phyloP scores from a whole-genome alignment of 2,329 filamentous ascomycete species.

The Pseudogymnoascus sp. region DNA sequence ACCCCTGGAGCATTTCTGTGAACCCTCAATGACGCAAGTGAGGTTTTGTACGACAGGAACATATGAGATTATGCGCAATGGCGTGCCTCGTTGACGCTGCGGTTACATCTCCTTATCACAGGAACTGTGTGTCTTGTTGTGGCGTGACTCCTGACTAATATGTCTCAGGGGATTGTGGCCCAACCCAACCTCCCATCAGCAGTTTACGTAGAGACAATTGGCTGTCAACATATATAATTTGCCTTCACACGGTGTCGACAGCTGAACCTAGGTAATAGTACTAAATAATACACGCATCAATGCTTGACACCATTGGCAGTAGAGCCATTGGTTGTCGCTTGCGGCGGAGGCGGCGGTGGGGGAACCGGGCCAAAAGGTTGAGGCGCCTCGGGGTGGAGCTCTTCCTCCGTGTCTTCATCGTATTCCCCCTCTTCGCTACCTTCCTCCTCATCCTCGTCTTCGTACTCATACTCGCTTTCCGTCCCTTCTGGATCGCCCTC shows the following conservation, averaged over 20 bases:
- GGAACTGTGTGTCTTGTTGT: background rate
- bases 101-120: background rate
- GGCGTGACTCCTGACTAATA: background rate
- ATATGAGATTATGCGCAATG: background rate
- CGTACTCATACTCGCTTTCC: conserved; percentile 57
- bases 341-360: conserved; percentile 23
- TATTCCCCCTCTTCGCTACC: conserved; percentile 33
- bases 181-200: background rate
- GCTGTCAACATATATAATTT: conserved; percentile 7
- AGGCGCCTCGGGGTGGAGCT: conserved; percentile 24
- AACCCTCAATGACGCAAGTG: conserved; percentile 8
- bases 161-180: background rate
- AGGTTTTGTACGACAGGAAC: background rate
- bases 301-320: conserved; percentile 25
- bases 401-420: conserved; percentile 37
- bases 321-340: conserved; percentile 18
- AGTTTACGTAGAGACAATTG: background rate
- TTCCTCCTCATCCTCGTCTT: conserved; percentile 51
- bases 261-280: conserved; percentile 5
- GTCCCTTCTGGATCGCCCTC: conserved; percentile 43
- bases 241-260: conserved; percentile 3
- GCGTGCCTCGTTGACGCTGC: background rate
- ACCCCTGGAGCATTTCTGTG: background rate
- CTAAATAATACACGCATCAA: conserved; percentile 11
- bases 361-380: conserved; percentile 27